Evolutionary conservation across 2,329 filamentous ascomycete species (phyloP), one percentile per base, ranked within the genome.

Genomic region (Colletotrichum incanum): DNA sequence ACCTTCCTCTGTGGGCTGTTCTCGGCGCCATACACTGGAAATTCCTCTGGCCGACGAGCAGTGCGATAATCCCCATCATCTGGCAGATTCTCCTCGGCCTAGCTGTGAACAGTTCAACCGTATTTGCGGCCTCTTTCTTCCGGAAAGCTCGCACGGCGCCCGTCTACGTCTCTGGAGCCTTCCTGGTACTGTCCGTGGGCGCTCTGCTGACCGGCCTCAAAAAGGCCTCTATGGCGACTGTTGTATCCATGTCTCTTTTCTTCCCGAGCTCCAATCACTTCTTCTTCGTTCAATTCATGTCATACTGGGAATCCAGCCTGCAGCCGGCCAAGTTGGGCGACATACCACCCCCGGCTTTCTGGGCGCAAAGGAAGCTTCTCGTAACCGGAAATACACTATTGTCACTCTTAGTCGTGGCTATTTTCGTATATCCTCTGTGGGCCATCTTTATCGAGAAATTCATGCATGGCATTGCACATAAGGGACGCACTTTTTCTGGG

Each of bases 31-130:
- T 58, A 14, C 20, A 56, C 37, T 65, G 74, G 73, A 64, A 74
- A 11, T 71, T 81, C 1, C 74, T 82, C 26, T 77, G 82, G 41
- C 76, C 76, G 0, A 74, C 71, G 4, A 76, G 80, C 11, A 80
- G 74, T 65, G 74, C 78, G 2, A 78, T 76, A 23, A 74, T 81
- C 20, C 72, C 80, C n/a, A 80, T 84, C 66, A 79, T 80, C 45
- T 84, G 81, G 82, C 81, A 91, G 83, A 80, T 86, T 75, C 73
- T 86, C 80, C 74, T 87, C 78, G 71, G 88, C 77, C 67, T 84
- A 79, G 76, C 80, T 80, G 88, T 92, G n/a, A 93, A 92, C 5
- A 84, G 93, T 23, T 89, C 90, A 52, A 90, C 86, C n/a, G 86
- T 93, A 14, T 92, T 92, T 3, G 81, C 78, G 1, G 79, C 82